Evolutionary conservation across 1,139 yeast genomes (phyloP).

Genomic region (Debaryomyces udenii): DNA sequence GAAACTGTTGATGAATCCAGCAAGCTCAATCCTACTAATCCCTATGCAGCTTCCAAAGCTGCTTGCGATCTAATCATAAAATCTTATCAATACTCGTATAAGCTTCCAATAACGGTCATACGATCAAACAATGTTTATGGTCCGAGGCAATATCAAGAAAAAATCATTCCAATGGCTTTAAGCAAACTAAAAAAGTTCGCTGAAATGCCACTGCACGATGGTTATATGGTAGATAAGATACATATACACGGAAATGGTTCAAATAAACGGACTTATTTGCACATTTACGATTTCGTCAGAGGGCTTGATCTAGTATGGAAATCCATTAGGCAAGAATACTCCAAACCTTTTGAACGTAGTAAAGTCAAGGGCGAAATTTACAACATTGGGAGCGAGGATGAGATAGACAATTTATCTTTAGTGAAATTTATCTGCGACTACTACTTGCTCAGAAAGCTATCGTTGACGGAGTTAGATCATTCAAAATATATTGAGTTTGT

Average conservation of each 20-base stretch:
- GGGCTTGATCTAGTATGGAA: conserved; percentile 44
- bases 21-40: conserved; percentile 54
- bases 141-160: conserved; percentile 59
- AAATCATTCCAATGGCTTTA: conserved; percentile 47
- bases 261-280: conserved; percentile 50
- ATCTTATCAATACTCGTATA: conserved; percentile 50
- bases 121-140: conserved; percentile 63
- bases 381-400: conserved; percentile 53
- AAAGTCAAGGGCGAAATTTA: conserved; percentile 30
- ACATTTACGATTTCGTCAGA: conserved; percentile 49
- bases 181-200: conserved; percentile 20
- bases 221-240: conserved; percentile 22
- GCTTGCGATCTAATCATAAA: conserved; percentile 54
- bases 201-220: conserved; percentile 8
- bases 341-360: neutral
- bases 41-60: conserved; percentile 64
- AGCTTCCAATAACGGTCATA: conserved; percentile 45
- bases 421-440: conserved; percentile 26
- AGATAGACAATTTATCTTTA: conserved; percentile 42
- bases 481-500: conserved; percentile 32
- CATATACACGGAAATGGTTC: conserved; percentile 54
- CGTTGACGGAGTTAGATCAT: conserved; percentile 12
- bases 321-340: conserved; percentile 12
- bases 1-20: conserved; percentile 38
- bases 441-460: conserved; percentile 16